phyloP scores from a whole-genome alignment of 1,139 yeast genomes.

The Kurtzmaniella natalensis region DNA sequence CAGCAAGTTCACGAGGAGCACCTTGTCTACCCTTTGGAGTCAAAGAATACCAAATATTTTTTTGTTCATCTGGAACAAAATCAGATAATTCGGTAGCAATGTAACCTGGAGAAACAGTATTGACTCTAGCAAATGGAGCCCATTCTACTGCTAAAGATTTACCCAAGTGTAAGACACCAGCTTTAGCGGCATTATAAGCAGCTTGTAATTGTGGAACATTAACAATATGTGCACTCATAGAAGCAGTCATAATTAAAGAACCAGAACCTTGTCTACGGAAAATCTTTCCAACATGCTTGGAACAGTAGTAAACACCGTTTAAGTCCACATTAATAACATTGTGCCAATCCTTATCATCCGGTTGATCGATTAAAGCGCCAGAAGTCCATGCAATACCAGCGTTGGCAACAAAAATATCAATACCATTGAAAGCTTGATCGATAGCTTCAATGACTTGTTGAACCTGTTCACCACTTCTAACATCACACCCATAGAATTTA shows the following conservation, averaged over 20 bases:
- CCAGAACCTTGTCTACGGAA: constrained; percentile 41
- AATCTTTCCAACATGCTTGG: constrained; percentile 37
- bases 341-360: constrained; percentile 42
- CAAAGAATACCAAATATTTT: constrained; percentile 32
- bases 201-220: constrained; percentile 64
- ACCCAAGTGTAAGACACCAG: constrained; percentile 28
- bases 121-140: constrained; percentile 30
- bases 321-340: constrained; percentile 42
- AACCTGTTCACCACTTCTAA: constrained; percentile 37
- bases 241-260: constrained; percentile 56
- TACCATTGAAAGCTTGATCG: constrained; percentile 31
- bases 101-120: constrained; percentile 31
- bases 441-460: constrained; percentile 27
- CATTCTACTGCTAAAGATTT: constrained; percentile 29
- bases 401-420: constrained; percentile 51
- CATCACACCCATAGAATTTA: constrained; percentile 36
- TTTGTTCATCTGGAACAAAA: constrained; percentile 33
- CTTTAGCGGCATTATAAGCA: constrained; percentile 49
- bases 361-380: constrained; percentile 33
- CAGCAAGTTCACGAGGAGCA: constrained; percentile 35
- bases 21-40: constrained; percentile 18
- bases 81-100: constrained; percentile 49
- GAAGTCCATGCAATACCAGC: constrained; percentile 49
- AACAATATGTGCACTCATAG: constrained; percentile 63
- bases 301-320: constrained; percentile 44